Evolutionary conservation across 148 eudicot species (phyloP).

Genomic region (Cornus florida): DNA sequence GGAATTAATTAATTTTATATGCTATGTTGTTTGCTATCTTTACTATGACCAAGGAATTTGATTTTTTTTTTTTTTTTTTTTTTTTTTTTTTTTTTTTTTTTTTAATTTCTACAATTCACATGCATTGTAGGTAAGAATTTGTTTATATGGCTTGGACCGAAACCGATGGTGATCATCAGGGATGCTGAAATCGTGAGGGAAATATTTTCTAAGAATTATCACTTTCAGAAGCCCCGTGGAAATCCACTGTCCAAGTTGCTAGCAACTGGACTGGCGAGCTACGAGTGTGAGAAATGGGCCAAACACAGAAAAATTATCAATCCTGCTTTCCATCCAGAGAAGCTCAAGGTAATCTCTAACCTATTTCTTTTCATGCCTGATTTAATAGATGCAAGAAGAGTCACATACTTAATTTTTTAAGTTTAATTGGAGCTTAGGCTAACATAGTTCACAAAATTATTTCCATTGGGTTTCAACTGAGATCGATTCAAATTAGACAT

Average conservation of each 20-base stretch:
- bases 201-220: constrained; percentile 2
- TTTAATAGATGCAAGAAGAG: no score
- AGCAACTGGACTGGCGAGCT: constrained; percentile 10
- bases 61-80: no score
- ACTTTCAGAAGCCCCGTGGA: constrained; percentile 11
- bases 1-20: no score
- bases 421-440: no score
- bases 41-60: no score
- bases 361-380: not conserved
- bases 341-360: not conserved
- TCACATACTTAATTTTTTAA: no score
- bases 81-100: no score
- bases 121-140: constrained; percentile 22
- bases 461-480: no score
- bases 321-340: constrained; percentile 8
- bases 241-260: constrained; percentile 17
- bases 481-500: no score
- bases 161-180: constrained; percentile 11
- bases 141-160: constrained; percentile 26
- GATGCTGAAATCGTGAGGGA: constrained; percentile 21
- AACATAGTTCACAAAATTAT: no score
- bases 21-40: no score
- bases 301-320: constrained; percentile 12
- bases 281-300: constrained; percentile 10
- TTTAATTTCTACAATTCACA: no score